These are phyloP conservation scores for Wickerhamiella qilinensis DNA, from an alignment of 805 yeast species.

Conservation along the genomic window DNA sequence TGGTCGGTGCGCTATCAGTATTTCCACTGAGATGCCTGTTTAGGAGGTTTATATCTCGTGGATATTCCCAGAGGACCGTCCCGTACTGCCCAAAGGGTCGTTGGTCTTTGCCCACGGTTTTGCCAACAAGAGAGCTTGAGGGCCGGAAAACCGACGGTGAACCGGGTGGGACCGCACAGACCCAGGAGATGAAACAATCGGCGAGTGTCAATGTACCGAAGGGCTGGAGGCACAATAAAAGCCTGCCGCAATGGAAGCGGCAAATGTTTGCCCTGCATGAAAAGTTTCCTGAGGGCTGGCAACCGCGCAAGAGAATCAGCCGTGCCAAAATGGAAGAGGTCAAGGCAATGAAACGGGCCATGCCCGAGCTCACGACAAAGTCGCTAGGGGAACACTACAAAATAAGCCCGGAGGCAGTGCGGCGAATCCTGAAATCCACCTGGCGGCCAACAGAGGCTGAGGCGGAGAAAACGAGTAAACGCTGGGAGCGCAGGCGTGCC, in stretches of 20 bases:
- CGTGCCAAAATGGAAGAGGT: conserved; percentile 55
- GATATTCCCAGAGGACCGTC: conserved; percentile 4
- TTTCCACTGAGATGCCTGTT: too few relatives aligned
- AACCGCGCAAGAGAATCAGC: conserved; percentile 49
- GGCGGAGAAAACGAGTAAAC: too few relatives aligned
- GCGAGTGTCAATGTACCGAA: conserved; percentile 25
- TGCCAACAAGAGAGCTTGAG: too few relatives aligned
- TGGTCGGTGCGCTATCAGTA: too few relatives aligned
- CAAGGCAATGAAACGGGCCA: conserved; percentile 32
- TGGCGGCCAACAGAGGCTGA: conserved; percentile 59
- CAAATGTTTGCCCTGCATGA: conserved; percentile 47
- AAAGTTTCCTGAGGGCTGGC: conserved; percentile 49
- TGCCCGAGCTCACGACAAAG: conserved; percentile 44
- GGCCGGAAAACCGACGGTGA: not conserved
- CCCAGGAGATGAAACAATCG: not conserved
- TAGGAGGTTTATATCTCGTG: too few relatives aligned
- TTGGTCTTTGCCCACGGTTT: conserved; percentile 2
- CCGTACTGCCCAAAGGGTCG: conserved; percentile 4
- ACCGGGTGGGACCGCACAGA: not conserved
- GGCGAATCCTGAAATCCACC: conserved; percentile 60
- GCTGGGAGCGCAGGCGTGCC: too few relatives aligned
- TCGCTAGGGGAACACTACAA: conserved; percentile 49
- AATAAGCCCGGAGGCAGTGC: conserved; percentile 66
- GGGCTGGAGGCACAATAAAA: conserved; percentile 28
- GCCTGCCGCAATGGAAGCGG: conserved; percentile 52